A percentile compares a stretch with the other conserved stretches of the same genome.
These are phyloP conservation scores for Blastocystis sp. DNA, from an alignment of 352 stramenopile genomes.

Conservation along the genomic window DNA sequence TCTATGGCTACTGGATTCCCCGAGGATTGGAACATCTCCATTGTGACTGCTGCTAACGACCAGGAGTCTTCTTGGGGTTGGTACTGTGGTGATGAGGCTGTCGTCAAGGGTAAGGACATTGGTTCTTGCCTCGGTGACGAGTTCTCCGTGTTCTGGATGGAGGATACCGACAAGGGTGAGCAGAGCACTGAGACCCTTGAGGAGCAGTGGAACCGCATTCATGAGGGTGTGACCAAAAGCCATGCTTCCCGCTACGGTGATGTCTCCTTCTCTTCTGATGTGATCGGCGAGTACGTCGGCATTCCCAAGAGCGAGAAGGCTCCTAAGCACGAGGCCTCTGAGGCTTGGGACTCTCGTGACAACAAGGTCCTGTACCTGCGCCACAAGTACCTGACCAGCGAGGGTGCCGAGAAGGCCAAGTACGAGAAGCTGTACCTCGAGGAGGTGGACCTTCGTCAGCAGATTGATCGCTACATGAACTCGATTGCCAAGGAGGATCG, in stretches of 20 bases:
- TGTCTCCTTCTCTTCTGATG: conserved; percentile 69
- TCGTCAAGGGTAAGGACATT: conserved; percentile 81
- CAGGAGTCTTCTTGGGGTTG: conserved; percentile 86
- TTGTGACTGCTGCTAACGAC: conserved; percentile 86
- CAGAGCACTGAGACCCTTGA: conserved; percentile 82
- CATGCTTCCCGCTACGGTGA: conserved; percentile 79
- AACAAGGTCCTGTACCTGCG: conserved; percentile 31
- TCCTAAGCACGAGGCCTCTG: background rate
- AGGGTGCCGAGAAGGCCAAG: conserved; percentile 55
- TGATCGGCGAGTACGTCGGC: conserved; percentile 67
- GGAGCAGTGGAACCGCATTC: conserved; percentile 82
- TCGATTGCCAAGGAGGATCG: conserved; percentile 44
- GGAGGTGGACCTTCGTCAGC: conserved; percentile 50
- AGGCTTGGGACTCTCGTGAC: conserved; percentile 50
- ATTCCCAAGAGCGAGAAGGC: conserved; percentile 29
- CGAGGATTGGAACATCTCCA: conserved; percentile 84
- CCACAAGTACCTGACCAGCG: conserved; percentile 22
- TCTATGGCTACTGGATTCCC: conserved; percentile 87
- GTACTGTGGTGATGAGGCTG: conserved; percentile 80
- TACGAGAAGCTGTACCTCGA: conserved; percentile 47
- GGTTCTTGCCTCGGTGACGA: conserved; percentile 85
- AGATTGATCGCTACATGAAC: conserved; percentile 64
- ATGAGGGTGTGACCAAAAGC: conserved; percentile 82
- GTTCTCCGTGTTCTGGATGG: conserved; percentile 89
- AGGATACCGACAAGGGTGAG: conserved; percentile 85